Evolutionary conservation across 2,329 filamentous ascomycete species (phyloP).

Genomic region (Neofusicoccum ribis): DNA sequence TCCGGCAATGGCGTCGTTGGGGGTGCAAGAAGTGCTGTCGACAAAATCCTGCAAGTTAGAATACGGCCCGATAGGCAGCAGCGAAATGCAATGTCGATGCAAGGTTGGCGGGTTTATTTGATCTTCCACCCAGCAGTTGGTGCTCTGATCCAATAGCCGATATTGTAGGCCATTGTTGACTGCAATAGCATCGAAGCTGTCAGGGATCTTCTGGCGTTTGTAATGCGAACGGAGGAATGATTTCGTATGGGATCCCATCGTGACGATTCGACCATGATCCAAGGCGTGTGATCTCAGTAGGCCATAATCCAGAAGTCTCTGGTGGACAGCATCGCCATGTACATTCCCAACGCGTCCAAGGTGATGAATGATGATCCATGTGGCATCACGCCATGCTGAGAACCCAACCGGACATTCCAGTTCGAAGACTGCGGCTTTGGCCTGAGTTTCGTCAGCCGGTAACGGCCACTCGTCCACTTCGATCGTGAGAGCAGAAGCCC

Average conservation of each 20-base stretch:
- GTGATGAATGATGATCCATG: constrained; percentile 4
- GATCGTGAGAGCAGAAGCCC: constrained; percentile 43
- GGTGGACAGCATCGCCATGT: background rate
- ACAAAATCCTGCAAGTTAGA: background rate
- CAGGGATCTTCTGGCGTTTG: constrained; percentile 22
- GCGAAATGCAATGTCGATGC: background rate
- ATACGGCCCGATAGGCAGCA: background rate
- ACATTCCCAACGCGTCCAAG: background rate
- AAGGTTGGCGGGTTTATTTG: background rate
- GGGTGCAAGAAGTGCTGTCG: background rate
- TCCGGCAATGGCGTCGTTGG: constrained; percentile 7
- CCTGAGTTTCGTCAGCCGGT: constrained; percentile 31
- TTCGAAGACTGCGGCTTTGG: constrained; percentile 56
- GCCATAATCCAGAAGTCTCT: background rate
- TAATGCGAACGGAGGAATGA: constrained; percentile 32
- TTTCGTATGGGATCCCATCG: background rate
- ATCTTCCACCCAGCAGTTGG: background rate
- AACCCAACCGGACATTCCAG: constrained; percentile 11
- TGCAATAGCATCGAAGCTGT: constrained; percentile 37
- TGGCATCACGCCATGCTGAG: constrained; percentile 16
- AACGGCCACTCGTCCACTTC: constrained; percentile 59
- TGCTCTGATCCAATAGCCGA: constrained; percentile 23
- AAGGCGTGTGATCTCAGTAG: background rate
- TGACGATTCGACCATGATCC: background rate
- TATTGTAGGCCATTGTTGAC: constrained; percentile 46